These are phyloP conservation scores for Verruconis gallopava DNA, from an alignment of 2,329 filamentous ascomycete species.

Conservation along the genomic window DNA sequence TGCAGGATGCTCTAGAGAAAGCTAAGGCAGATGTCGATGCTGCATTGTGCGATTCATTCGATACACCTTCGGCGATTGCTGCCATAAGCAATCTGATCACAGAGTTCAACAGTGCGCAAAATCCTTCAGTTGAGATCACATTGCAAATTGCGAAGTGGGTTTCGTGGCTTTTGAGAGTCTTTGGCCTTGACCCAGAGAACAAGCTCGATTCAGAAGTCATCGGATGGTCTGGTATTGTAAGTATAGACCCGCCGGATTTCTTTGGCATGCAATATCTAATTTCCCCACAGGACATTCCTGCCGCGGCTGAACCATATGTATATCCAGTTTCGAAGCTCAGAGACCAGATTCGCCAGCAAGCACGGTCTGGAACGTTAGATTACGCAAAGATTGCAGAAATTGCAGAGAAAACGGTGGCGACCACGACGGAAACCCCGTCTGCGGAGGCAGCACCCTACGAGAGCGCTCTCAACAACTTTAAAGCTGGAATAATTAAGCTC, in stretches of 20 bases:
- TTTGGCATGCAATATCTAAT: too few relatives aligned
- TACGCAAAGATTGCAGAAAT: conserved; percentile 11
- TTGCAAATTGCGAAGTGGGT: conserved; percentile 59
- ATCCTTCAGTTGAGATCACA: conserved; percentile 34
- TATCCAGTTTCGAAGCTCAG: conserved; percentile 44
- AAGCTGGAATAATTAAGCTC: conserved; percentile 49
- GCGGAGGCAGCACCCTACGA: conserved; percentile 25
- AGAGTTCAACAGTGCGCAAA: conserved; percentile 49
- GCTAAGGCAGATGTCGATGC: conserved; percentile 46
- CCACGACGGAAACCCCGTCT: not conserved
- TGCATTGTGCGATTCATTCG: conserved; percentile 72
- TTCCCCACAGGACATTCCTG: conserved; percentile 51
- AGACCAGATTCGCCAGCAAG: conserved; percentile 44
- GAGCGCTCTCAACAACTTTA: conserved; percentile 36
- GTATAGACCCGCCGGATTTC: too few relatives aligned
- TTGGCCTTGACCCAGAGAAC: conserved; percentile 56
- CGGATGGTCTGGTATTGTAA: conserved; percentile 53
- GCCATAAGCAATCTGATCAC: conserved; percentile 67
- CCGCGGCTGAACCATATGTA: conserved; percentile 46
- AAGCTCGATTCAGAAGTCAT: conserved; percentile 32
- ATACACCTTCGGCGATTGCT: conserved; percentile 69
- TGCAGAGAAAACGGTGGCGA: not conserved
- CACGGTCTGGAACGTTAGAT: conserved; percentile 23
- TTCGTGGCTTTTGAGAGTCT: conserved; percentile 70
- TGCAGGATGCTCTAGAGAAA: conserved; percentile 36